These are phyloP conservation scores for Phytophthora megakarya DNA, from an alignment of 352 stramenopile genomes.

Conservation along the genomic window DNA sequence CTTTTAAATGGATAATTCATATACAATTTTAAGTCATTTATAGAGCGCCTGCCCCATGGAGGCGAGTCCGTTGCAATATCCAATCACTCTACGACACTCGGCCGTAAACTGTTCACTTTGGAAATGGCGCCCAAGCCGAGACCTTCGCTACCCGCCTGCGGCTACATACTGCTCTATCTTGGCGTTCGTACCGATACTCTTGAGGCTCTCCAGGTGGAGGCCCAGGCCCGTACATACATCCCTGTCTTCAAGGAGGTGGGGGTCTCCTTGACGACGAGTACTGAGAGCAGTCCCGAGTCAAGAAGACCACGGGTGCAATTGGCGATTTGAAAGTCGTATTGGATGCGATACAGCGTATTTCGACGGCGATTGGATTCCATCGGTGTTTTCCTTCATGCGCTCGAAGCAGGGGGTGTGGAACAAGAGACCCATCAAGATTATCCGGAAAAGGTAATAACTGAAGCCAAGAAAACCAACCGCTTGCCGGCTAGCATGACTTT, in stretches of 20 bases:
- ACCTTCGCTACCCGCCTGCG: neutral
- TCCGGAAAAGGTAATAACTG: neutral
- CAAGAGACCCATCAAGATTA: neutral
- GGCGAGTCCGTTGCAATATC: neutral
- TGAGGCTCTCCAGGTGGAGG: neutral
- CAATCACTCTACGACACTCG: too few relatives aligned
- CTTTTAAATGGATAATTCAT: neutral
- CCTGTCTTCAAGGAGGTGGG: neutral
- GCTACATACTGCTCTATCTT: neutral
- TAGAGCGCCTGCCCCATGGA: neutral
- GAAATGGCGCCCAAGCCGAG: constrained; percentile 4
- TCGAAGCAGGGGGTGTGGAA: neutral
- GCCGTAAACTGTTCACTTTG: too few relatives aligned
- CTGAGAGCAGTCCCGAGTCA: neutral
- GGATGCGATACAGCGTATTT: neutral
- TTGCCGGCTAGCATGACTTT: neutral
- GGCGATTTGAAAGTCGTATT: neutral
- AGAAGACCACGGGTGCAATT: neutral
- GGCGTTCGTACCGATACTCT: neutral
- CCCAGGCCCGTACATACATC: neutral
- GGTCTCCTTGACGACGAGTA: neutral
- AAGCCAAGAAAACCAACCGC: neutral
- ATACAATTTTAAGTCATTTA: neutral
- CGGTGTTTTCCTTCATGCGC: neutral
- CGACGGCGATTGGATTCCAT: neutral